Conservation (phyloP, 345 rosid species). For the Fremontodendron californicum region DNA sequence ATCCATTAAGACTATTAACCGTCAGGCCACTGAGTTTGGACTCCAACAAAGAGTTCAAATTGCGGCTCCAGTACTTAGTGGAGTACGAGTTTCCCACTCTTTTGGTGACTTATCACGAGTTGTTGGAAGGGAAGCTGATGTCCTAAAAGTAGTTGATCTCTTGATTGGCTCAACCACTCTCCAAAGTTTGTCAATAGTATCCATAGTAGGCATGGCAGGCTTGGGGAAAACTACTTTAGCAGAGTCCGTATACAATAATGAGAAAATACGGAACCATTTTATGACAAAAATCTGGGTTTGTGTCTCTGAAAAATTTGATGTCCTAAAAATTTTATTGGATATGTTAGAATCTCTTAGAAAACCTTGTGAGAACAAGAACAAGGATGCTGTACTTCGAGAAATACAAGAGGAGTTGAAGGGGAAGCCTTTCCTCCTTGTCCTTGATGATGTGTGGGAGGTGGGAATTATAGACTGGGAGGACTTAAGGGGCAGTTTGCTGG, state of each 20-base stretch:
- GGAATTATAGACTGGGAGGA: not conserved
- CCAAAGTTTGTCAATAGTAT: not conserved
- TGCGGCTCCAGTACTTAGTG: not conserved
- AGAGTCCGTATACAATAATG: not conserved
- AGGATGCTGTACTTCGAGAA: not conserved
- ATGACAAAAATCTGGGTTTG: conserved; percentile 6
- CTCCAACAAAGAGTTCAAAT: not conserved
- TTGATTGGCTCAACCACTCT: not conserved
- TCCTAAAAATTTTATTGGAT: not conserved
- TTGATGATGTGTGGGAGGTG: conserved; percentile 26
- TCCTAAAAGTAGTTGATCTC: not conserved
- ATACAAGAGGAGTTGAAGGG: not conserved
- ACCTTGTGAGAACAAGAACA: not conserved
- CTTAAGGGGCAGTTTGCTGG: conserved; percentile 3
- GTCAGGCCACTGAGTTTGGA: not conserved
- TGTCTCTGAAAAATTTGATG: conserved; percentile 11
- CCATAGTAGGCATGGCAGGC: conserved; percentile 26
- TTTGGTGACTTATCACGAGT: not conserved
- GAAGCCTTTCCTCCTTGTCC: conserved; percentile 12
- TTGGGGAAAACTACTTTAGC: conserved; percentile 28
- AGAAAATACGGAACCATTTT: not conserved
- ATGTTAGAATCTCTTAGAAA: conserved; percentile 6
- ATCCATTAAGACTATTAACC: not conserved
- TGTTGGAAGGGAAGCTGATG: conserved; percentile 19
- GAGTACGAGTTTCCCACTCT: not conserved